Evolutionary conservation across 2,329 filamentous ascomycete species (phyloP).

Genomic region (Colletotrichum tropicicola): DNA sequence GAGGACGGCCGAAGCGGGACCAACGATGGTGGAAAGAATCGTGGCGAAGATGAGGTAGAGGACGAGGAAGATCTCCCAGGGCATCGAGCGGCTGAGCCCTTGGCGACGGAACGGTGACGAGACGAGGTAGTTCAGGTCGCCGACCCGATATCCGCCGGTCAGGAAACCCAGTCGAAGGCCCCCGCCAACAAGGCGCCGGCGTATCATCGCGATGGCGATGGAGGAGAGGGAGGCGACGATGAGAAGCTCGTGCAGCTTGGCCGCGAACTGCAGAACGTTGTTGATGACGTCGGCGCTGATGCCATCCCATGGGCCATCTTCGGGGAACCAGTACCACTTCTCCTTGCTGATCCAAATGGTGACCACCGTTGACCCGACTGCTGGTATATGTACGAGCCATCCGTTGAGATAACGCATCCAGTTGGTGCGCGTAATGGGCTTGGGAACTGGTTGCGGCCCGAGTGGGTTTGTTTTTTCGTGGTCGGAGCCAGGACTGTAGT

Average conservation of each 20-base stretch:
- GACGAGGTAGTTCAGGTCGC: slow-evolving; percentile 19
- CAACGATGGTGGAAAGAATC: slow-evolving; percentile 15
- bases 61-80: background rate
- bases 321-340: slow-evolving; percentile 17
- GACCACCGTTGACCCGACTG: background rate
- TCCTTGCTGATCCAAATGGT: background rate
- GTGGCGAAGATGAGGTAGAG: slow-evolving; percentile 7
- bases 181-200: background rate
- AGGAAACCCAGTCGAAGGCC: slow-evolving; percentile 21
- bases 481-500: background rate
- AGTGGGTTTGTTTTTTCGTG: background rate
- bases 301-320: background rate
- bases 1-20: slow-evolving; percentile 24
- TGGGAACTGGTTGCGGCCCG: background rate
- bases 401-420: slow-evolving; percentile 1
- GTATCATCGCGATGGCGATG: slow-evolving; percentile 9
- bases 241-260: slow-evolving; percentile 15
- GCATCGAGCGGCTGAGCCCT: background rate
- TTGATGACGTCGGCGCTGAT: slow-evolving; percentile 5
- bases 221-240: slow-evolving; percentile 18
- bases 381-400: slow-evolving; percentile 16
- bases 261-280: slow-evolving; percentile 18
- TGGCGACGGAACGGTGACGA: slow-evolving; percentile 1
- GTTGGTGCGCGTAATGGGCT: background rate
- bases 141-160: slow-evolving; percentile 21